These are phyloP conservation scores for Lumnitzera racemosa DNA, from an alignment of 345 rosid genomes.

Conservation along the genomic window DNA sequence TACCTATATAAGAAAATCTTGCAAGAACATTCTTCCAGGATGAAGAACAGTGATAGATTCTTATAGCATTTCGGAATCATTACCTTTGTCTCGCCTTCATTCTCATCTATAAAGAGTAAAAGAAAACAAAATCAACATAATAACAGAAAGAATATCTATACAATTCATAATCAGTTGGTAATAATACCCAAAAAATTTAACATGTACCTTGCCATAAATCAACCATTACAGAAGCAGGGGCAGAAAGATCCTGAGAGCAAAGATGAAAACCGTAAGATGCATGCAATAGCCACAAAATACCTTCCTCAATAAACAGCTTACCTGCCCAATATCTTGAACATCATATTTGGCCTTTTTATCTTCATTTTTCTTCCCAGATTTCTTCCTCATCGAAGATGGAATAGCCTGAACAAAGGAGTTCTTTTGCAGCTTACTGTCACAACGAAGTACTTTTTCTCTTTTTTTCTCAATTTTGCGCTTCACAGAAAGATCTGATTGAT, in stretches of 20 bases:
- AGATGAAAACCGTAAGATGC: constrained; percentile 8
- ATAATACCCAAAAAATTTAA: not conserved
- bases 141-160: not conserved
- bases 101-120: constrained; percentile 33
- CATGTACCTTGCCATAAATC: constrained; percentile 72
- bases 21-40: not conserved
- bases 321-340: constrained; percentile 31
- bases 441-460: constrained; percentile 57
- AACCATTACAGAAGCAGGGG: constrained; percentile 34
- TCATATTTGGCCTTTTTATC: constrained; percentile 10
- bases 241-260: constrained; percentile 27
- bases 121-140: not conserved
- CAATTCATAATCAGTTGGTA: not conserved
- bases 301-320: constrained; percentile 12
- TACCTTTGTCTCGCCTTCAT: constrained; percentile 43
- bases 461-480: constrained; percentile 77
- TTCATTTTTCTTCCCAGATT: constrained; percentile 27
- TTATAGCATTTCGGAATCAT: not conserved
- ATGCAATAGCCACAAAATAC: not conserved
- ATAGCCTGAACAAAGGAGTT: constrained; percentile 70
- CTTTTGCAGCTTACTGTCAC: constrained; percentile 59
- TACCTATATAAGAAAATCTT: not conserved
- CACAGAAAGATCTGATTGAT: constrained; percentile 53
- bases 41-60: not conserved
- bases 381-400: constrained; percentile 53